phyloP scores from a whole-genome alignment of 1,139 yeast species.

The Tardiomyces blankii region DNA sequence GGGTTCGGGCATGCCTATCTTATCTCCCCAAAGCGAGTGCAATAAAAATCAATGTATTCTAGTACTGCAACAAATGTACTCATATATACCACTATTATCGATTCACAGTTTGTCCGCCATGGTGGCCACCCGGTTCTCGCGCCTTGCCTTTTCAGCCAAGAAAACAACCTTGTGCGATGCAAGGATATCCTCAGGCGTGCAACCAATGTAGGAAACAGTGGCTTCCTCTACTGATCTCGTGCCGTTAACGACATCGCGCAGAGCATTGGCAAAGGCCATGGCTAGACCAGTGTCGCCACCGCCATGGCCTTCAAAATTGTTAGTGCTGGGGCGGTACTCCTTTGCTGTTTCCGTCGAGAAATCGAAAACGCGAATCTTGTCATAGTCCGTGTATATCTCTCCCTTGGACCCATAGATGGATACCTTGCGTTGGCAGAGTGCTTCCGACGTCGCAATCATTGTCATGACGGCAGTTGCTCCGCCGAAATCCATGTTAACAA shows the following conservation, averaged over 20 bases:
- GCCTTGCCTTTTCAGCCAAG: conserved; percentile 18
- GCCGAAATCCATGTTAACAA: conserved; percentile 17
- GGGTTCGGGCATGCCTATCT: no score
- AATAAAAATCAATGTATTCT: no score
- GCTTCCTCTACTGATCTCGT: conserved; percentile 5
- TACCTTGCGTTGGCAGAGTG: conserved; percentile 16
- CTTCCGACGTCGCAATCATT: conserved; percentile 18
- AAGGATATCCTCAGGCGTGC: conserved; percentile 18
- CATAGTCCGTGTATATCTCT: conserved; percentile 16
- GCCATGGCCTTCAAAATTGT: conserved; percentile 17
- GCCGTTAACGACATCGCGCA: conserved; percentile 12
- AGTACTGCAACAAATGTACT: no score
- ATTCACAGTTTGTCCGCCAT: conserved; percentile 6
- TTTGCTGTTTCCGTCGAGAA: conserved; percentile 12
- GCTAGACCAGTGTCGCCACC: conserved; percentile 21
- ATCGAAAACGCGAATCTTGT: conserved; percentile 15
- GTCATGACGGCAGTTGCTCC: conserved; percentile 19
- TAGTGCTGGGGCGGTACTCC: conserved; percentile 11
- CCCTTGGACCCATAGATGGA: conserved; percentile 18
- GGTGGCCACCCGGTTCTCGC: conserved; percentile 8
- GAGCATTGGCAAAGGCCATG: conserved; percentile 15
- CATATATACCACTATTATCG: no score
- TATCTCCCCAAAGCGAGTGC: no score
- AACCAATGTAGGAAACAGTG: conserved; percentile 11
- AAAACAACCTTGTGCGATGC: conserved; percentile 17